Evolutionary conservation across 495 filamentous ascomycete species (phyloP), one percentile per base, ranked within the genome.

Genomic region (Platismatia glauca): DNA sequence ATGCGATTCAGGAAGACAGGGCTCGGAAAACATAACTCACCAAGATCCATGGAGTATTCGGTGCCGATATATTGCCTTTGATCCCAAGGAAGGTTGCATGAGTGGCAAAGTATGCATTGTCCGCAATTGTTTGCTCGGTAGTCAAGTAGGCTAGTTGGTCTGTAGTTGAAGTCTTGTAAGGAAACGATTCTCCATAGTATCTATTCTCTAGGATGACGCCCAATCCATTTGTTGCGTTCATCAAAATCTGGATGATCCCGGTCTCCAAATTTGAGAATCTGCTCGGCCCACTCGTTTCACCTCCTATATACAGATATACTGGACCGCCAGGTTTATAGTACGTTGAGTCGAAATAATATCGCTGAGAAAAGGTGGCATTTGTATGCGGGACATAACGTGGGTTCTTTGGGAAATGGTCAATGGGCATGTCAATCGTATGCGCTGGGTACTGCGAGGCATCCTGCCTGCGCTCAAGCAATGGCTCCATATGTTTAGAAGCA

Each of bases 291-390:
- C 37, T 58, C n/a, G 76, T 77, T 66, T 79, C 77, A 61, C 77
- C 77, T 41, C 72, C 67, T 43, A 79, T 74, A 64, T 79, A 79
- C 22, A 79, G 71, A 62, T 73, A 78, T 9, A 79, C 73, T 27
- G 77, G 76, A 5, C 77, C 77, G 15, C 77, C 77, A 37, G 76
- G 72, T 62, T 77, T 74, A 64, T 79, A 79, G 64, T 78, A 78
- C 1, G 75, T 70, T 20, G 67, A 70, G 62, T 79, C 77, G 53
- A 77, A 75, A 58, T 76, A 77, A 56, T 77, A 79, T 66, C 76
- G 70, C 68, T 78, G 75, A 34, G 68, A 72, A 56, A 79, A 78
- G 22, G 75, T 79, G 20, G 66, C 74, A 58, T 70, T 72, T 53
- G 70, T 69, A 53, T 77, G 67, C 34, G 71, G 67, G 34, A 57